phyloP scores from a whole-genome alignment of 1,284 basidiomycete genomes.

The Sporisorium scitamineum region DNA sequence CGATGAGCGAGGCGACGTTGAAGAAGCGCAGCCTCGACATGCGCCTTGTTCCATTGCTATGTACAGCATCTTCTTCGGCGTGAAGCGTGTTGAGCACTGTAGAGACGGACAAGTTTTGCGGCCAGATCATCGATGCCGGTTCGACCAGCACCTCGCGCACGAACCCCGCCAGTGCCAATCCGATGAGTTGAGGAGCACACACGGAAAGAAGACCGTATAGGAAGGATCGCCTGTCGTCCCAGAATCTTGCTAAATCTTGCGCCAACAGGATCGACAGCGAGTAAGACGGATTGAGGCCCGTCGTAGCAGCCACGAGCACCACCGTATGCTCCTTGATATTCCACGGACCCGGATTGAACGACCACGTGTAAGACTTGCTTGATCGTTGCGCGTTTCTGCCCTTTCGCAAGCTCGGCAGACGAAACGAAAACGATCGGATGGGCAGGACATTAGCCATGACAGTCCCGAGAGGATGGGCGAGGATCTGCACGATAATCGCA shows the following conservation, averaged over 20 bases:
- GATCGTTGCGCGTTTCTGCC: background rate
- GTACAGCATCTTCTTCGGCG: constrained; percentile 33
- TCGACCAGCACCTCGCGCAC: constrained; percentile 53
- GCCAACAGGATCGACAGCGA: constrained; percentile 75
- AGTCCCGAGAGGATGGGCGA: constrained; percentile 56
- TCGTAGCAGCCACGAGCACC: constrained; percentile 46
- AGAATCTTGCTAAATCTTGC: constrained; percentile 68
- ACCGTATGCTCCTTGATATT: constrained; percentile 66
- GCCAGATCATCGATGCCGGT: constrained; percentile 65
- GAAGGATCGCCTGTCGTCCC: constrained; percentile 67
- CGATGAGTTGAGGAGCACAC: constrained; percentile 71
- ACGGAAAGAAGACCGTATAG: constrained; percentile 69
- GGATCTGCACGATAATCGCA: constrained; percentile 52
- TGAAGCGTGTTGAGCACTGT: constrained; percentile 64
- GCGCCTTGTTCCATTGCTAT: constrained; percentile 70
- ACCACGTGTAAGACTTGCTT: constrained; percentile 11
- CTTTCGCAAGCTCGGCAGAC: constrained; percentile 8
- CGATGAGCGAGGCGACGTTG: constrained; percentile 31
- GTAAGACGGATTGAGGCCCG: constrained; percentile 44
- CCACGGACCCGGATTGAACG: constrained; percentile 63
- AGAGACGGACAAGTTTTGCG: constrained; percentile 53
- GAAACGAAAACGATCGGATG: constrained; percentile 31
- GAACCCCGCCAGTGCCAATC: constrained; percentile 59
- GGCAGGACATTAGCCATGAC: constrained; percentile 54
- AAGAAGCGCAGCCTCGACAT: constrained; percentile 54